These are phyloP conservation scores for Plectosphaerella plurivora DNA, from an alignment of 2,329 filamentous ascomycete genomes.

Conservation along the genomic window DNA sequence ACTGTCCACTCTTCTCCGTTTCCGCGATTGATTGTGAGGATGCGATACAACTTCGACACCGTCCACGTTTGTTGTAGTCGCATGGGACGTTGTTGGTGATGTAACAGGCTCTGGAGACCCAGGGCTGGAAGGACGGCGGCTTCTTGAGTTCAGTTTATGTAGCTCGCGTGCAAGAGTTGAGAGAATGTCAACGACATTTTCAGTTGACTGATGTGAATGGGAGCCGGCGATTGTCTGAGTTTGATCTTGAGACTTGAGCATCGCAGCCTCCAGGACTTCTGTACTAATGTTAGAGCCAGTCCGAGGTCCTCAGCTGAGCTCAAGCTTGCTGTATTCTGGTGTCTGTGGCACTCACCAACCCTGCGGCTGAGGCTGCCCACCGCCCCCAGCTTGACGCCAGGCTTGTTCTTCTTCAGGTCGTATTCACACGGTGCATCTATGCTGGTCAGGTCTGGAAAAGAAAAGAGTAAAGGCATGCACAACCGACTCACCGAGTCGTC, in stretches of 20 bases:
- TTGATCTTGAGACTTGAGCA: conserved; percentile 5
- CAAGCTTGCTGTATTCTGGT: neutral
- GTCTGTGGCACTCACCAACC: conserved; percentile 10
- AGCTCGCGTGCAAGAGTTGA: conserved; percentile 14
- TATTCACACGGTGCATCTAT: conserved; percentile 17
- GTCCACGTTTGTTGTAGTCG: conserved; percentile 1
- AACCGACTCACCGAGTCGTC: conserved; percentile 16
- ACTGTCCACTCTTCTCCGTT: conserved; percentile 15
- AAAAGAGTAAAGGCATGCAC: neutral
- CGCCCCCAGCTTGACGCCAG: conserved; percentile 17
- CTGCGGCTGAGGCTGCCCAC: conserved; percentile 15
- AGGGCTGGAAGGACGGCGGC: neutral
- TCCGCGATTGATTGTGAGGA: conserved; percentile 8
- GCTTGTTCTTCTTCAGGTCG: conserved; percentile 17
- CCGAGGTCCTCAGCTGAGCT: too few species aligned
- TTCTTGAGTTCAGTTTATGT: conserved; percentile 11
- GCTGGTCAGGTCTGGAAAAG: conserved; percentile 1
- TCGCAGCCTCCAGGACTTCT: conserved; percentile 11
- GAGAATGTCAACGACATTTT: conserved; percentile 12
- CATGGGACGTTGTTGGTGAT: conserved; percentile 6
- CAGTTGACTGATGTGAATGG: neutral
- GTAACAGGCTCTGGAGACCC: conserved; percentile 3
- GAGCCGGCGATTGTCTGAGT: neutral
- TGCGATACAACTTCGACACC: conserved; percentile 6
- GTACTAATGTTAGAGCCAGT: neutral